These are phyloP conservation scores for Zygoascus flipseniorum DNA, from an alignment of 805 yeast genomes.

Conservation along the genomic window DNA sequence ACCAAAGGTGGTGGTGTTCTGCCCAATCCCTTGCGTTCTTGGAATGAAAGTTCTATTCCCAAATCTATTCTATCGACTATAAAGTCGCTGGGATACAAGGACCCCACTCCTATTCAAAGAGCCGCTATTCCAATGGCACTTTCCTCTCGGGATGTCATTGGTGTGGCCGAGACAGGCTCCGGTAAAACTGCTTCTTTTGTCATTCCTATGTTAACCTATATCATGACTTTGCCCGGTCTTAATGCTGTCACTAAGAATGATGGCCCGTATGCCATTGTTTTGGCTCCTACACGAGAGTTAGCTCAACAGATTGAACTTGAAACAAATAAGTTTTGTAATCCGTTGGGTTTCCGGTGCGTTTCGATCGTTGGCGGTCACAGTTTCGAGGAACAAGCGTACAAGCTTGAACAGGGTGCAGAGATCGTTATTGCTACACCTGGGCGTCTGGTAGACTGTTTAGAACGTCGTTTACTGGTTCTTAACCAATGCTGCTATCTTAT, in stretches of 20 bases:
- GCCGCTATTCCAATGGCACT: constrained; percentile 73
- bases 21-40: constrained; percentile 57
- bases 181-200: constrained; percentile 86
- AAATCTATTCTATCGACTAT: constrained; percentile 28
- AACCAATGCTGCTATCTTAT: constrained; percentile 58
- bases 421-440: constrained; percentile 94
- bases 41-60: constrained; percentile 60
- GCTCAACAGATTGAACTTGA: constrained; percentile 79
- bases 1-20: constrained; percentile 38
- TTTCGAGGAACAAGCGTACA: constrained; percentile 59
- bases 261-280: constrained; percentile 65
- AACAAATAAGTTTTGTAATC: constrained; percentile 41
- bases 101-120: constrained; percentile 88
- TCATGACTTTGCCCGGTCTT: constrained; percentile 39
- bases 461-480: constrained; percentile 53
- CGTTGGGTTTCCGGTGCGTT: constrained; percentile 34
- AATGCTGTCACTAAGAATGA: constrained; percentile 41
- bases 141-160: constrained; percentile 57
- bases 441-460: constrained; percentile 71
- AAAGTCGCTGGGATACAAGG: constrained; percentile 35
- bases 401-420: constrained; percentile 57
- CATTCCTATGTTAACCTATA: constrained; percentile 58
- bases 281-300: constrained; percentile 92
- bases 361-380: constrained; percentile 88
- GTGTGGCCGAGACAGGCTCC: constrained; percentile 94